Conservation (phyloP, 495 filamentous ascomycete genomes). For the Hapsidospora chrysogenum region DNA sequence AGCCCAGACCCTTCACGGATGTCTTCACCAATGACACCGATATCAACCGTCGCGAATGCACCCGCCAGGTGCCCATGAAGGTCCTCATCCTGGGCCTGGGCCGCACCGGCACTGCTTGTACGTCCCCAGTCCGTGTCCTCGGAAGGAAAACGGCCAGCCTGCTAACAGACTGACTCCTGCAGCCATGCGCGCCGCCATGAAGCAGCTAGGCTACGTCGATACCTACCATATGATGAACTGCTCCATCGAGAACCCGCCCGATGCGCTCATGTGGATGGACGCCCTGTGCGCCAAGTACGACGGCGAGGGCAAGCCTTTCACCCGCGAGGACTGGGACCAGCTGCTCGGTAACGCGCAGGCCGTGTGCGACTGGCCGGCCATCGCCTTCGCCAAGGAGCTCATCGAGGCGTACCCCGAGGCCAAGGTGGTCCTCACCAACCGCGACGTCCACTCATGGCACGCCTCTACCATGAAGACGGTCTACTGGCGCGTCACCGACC, state of each 20-base stretch:
- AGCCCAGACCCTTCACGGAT: slow-evolving; percentile 15
- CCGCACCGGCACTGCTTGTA: slow-evolving; percentile 49
- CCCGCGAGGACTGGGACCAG: slow-evolving; percentile 11
- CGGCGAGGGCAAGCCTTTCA: slow-evolving; percentile 6
- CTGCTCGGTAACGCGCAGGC: slow-evolving; percentile 9
- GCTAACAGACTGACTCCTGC: neutral
- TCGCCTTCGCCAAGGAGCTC: slow-evolving; percentile 24
- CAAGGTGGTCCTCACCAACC: slow-evolving; percentile 22
- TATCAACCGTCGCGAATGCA: slow-evolving; percentile 44
- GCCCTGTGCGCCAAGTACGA: slow-evolving; percentile 15
- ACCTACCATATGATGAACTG: slow-evolving; percentile 21
- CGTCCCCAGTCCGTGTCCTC: no score
- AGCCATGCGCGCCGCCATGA: slow-evolving; percentile 15
- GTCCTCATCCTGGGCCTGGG: slow-evolving; percentile 45
- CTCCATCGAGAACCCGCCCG: slow-evolving; percentile 4
- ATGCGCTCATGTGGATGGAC: slow-evolving; percentile 11
- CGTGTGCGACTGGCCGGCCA: slow-evolving; percentile 17
- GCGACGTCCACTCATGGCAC: slow-evolving; percentile 26
- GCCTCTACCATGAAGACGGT: slow-evolving; percentile 22
- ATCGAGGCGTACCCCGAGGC: slow-evolving; percentile 24
- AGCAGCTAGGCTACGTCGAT: slow-evolving; percentile 10
- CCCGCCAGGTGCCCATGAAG: slow-evolving; percentile 48
- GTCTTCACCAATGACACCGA: slow-evolving; percentile 39
- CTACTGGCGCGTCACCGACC: slow-evolving; percentile 8
- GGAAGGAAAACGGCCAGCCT: neutral